These are phyloP conservation scores for Cicer cuneatum DNA, from an alignment of 306 rosid species.

Conservation along the genomic window DNA sequence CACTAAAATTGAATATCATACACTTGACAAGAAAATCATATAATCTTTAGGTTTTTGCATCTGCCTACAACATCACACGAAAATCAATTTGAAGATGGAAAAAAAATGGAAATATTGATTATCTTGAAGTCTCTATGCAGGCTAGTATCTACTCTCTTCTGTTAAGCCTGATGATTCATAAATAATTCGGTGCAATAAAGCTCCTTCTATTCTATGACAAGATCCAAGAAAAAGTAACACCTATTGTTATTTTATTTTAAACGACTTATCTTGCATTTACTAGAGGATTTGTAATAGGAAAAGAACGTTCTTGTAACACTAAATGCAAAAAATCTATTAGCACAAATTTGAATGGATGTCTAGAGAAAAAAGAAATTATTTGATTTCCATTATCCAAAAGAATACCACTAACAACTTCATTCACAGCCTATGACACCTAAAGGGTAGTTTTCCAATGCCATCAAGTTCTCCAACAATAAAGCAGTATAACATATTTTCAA, in stretches of 20 bases:
- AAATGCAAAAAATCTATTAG: background rate
- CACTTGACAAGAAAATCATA: too few relatives aligned
- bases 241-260: background rate
- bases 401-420: background rate
- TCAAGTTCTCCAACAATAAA: constrained; percentile 3
- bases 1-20: too few relatives aligned
- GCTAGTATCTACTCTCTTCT: constrained; percentile 4
- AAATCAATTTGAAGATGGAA: constrained; percentile 22
- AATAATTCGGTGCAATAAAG: constrained; percentile 1
- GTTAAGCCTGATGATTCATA: constrained; percentile 8
- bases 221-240: background rate
- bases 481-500: background rate
- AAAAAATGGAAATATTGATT: constrained; percentile 19
- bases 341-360: background rate
- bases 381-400: background rate
- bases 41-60: constrained; percentile 94
- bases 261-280: background rate
- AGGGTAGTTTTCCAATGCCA: constrained; percentile 7
- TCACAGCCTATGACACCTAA: background rate
- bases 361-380: background rate
- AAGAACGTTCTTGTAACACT: background rate
- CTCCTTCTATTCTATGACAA: background rate
- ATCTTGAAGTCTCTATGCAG: constrained; percentile 13
- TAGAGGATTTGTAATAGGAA: constrained; percentile 11
- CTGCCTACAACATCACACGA: constrained; percentile 71